Percentiles rank a stretch among this genome's conserved stretches.
These are phyloP conservation scores for Gossypium arboreum DNA, from an alignment of 345 rosid species.

Conservation along the genomic window DNA sequence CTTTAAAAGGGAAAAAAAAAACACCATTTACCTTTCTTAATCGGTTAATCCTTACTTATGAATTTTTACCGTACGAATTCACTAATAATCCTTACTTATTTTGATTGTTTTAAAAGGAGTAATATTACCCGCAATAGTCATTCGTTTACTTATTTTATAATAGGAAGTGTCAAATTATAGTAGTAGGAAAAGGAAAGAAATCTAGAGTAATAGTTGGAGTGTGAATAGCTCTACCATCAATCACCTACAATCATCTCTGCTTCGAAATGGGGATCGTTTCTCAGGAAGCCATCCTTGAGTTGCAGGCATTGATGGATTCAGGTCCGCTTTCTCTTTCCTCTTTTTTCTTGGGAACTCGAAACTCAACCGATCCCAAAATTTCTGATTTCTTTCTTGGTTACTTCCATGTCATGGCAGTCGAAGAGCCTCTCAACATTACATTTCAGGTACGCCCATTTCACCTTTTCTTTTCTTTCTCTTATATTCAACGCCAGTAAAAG, in stretches of 20 bases:
- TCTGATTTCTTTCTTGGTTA: not conserved
- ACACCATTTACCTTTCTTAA: no score
- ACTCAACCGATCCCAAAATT: not conserved
- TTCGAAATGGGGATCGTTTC: conserved; percentile 40
- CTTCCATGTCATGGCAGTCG: conserved; percentile 38
- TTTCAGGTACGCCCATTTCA: conserved; percentile 43
- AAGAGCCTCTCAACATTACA: conserved; percentile 51
- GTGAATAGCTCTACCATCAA: not conserved
- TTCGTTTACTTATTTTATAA: no score
- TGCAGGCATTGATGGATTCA: conserved; percentile 49
- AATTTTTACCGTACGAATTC: no score
- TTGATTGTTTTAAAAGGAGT: no score
- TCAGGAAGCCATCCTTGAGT: conserved; percentile 48
- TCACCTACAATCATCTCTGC: not conserved
- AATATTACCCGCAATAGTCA: no score
- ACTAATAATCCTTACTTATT: no score
- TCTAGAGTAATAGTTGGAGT: not conserved
- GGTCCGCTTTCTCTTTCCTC: conserved; percentile 16
- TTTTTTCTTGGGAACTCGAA: not conserved
- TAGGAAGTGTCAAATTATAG: not conserved
- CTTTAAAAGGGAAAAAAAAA: no score
- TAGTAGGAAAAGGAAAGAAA: not conserved
- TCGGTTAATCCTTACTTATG: no score
- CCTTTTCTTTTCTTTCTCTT: not conserved
- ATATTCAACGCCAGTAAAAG: not conserved